phyloP scores from a whole-genome alignment of 257 asterid genomes.

The Rauvolfia tetraphylla region DNA sequence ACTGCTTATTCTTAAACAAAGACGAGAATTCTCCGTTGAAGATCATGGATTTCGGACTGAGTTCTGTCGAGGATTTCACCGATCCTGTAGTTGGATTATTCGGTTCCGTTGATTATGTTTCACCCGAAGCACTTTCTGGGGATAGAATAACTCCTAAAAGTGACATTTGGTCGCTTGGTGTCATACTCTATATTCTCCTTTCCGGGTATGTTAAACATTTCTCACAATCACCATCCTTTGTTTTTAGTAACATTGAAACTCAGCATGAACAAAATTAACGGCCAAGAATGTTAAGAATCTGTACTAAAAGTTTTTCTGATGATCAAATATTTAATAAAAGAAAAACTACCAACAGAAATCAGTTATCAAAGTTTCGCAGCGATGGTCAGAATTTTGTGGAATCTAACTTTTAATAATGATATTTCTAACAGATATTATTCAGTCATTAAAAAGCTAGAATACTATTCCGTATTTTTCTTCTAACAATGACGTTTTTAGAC shows the following conservation, averaged over 20 bases:
- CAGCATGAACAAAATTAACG: too few species aligned
- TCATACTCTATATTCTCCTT: slow-evolving; percentile 79
- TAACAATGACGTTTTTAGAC: too few species aligned
- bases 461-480: not conserved
- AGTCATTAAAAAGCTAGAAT: not conserved
- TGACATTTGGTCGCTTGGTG: slow-evolving; percentile 89
- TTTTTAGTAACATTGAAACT: too few species aligned
- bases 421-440: not conserved
- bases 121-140: slow-evolving; percentile 74
- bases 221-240: not conserved
- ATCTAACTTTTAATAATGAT: too few species aligned
- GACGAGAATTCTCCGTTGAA: slow-evolving; percentile 61
- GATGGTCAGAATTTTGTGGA: too few species aligned
- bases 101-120: slow-evolving; percentile 81
- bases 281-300: too few species aligned
- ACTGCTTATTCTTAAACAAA: slow-evolving; percentile 61
- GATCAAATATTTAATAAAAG: too few species aligned
- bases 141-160: slow-evolving; percentile 51
- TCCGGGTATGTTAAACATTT: slow-evolving; percentile 53
- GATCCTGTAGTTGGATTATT: slow-evolving; percentile 78
- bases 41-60: slow-evolving; percentile 86
- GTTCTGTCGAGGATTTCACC: slow-evolving; percentile 74
- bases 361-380: too few species aligned
- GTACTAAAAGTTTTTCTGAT: too few species aligned
- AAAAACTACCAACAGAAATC: not conserved